These are phyloP conservation scores for Phylloporus arenicola DNA, from an alignment of 768 basidiomycete species.

Conservation along the genomic window DNA sequence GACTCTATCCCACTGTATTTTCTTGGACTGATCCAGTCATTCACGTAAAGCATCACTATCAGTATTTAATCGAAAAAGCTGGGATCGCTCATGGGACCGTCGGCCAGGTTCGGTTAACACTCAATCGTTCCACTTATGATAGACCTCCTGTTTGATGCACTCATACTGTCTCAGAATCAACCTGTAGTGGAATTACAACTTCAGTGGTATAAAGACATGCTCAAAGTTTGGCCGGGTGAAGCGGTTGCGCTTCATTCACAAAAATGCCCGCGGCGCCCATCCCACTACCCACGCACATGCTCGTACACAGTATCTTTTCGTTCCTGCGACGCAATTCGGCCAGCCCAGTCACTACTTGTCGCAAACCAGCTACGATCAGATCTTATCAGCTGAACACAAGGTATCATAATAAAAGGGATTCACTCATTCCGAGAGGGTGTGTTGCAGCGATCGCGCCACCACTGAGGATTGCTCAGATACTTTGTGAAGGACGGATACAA, in stretches of 20 bases:
- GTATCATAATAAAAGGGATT: constrained; percentile 18
- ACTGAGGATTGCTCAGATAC: constrained; percentile 33
- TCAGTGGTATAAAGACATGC: too few relatives aligned
- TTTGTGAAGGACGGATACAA: not conserved
- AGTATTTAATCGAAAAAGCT: too few relatives aligned
- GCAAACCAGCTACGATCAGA: constrained; percentile 57
- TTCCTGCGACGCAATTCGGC: constrained; percentile 70
- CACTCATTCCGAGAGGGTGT: constrained; percentile 83
- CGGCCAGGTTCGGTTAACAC: too few relatives aligned
- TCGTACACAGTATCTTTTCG: constrained; percentile 71
- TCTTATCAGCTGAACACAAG: constrained; percentile 10
- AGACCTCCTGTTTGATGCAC: too few relatives aligned
- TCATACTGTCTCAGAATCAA: too few relatives aligned
- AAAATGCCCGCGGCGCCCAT: constrained; percentile 85
- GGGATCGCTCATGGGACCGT: too few relatives aligned
- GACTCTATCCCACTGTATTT: too few relatives aligned
- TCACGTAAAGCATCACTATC: too few relatives aligned
- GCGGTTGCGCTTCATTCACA: constrained; percentile 54
- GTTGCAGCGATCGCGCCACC: constrained; percentile 83
- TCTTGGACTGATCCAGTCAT: too few relatives aligned
- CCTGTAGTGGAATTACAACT: too few relatives aligned
- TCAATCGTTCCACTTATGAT: too few relatives aligned
- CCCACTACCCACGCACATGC: constrained; percentile 78
- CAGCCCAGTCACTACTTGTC: constrained; percentile 86
- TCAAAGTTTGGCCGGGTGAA: constrained; percentile 23